Percentiles rank a stretch among this genome's conserved stretches.
Conservation (phyloP, 192 early-diverging fungal genomes). For the Linnemannia hyalina region DNA sequence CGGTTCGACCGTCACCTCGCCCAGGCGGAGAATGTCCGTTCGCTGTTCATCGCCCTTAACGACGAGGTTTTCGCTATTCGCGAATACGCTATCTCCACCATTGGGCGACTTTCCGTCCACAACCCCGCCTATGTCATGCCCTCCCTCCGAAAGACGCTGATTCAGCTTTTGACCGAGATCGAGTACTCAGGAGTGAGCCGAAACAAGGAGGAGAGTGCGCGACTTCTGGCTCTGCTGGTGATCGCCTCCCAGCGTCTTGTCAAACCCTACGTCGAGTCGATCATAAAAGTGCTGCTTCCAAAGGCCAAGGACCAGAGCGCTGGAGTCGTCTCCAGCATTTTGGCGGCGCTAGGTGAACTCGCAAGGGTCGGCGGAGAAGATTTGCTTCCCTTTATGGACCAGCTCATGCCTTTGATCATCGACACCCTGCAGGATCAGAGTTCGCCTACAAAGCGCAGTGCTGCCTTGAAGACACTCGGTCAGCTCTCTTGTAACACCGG, state of each 20-base stretch:
- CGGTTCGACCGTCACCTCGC: slow-evolving; percentile 91
- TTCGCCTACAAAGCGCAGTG: slow-evolving; percentile 85
- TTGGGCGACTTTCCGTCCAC: slow-evolving; percentile 86
- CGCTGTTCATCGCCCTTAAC: slow-evolving; percentile 89
- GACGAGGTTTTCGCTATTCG: slow-evolving; percentile 93
- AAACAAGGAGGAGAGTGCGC: slow-evolving; percentile 89
- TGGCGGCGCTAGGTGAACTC: slow-evolving; percentile 87
- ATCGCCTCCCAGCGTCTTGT: slow-evolving; percentile 83
- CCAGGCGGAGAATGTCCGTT: slow-evolving; percentile 91
- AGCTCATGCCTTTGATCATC: slow-evolving; percentile 88
- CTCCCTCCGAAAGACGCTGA: slow-evolving; percentile 85
- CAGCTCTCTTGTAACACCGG: slow-evolving; percentile 89
- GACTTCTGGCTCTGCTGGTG: slow-evolving; percentile 82
- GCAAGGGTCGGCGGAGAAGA: slow-evolving; percentile 88
- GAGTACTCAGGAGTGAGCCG: slow-evolving; percentile 87
- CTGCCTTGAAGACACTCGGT: slow-evolving; percentile 88
- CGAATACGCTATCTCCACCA: slow-evolving; percentile 84
- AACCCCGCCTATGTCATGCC: slow-evolving; percentile 97
- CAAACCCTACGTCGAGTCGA: slow-evolving; percentile 91
- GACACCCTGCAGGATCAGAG: slow-evolving; percentile 91
- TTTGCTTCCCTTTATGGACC: slow-evolving; percentile 82
- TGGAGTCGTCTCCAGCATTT: slow-evolving; percentile 82
- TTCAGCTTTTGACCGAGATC: slow-evolving; percentile 91
- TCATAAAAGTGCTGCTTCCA: slow-evolving; percentile 87
- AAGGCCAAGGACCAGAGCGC: slow-evolving; percentile 83